Conservation (phyloP, 805 yeast species). For the Wickerhamomyces hampshirensis region DNA sequence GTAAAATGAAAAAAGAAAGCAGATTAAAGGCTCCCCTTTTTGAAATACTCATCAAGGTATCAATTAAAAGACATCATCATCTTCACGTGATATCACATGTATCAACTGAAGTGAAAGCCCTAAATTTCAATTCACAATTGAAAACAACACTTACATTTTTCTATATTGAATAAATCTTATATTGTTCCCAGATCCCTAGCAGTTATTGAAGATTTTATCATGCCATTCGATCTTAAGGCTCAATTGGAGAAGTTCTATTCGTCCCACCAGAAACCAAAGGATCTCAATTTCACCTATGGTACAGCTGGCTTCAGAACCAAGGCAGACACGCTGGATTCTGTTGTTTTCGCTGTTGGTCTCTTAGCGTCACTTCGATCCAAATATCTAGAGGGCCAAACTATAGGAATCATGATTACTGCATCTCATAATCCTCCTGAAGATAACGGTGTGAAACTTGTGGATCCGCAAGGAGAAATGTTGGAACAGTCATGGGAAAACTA, state of each 20-base stretch:
- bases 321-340: constrained; percentile 67
- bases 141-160: too few species aligned
- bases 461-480: constrained; percentile 89
- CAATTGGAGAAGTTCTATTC: constrained; percentile 12
- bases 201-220: too few species aligned
- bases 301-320: constrained; percentile 93
- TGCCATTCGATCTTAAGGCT: constrained; percentile 11
- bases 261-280: constrained; percentile 37
- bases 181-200: too few species aligned
- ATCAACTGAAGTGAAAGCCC: too few species aligned
- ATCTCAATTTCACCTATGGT: constrained; percentile 62
- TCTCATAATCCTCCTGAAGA: constrained; percentile 92
- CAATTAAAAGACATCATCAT: too few species aligned
- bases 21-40: too few species aligned
- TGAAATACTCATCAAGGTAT: too few species aligned
- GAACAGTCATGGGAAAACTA: constrained; percentile 76
- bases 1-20: too few species aligned
- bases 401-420: constrained; percentile 97
- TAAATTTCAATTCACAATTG: too few species aligned
- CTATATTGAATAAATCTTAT: too few species aligned
- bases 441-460: constrained; percentile 91
- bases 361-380: constrained; percentile 82
- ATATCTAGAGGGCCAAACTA: constrained; percentile 55
- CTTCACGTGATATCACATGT: too few species aligned
- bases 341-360: constrained; percentile 78